Evolutionary conservation across 1,284 basidiomycete genomes (phyloP).

Genomic region (Tilletia horrida): DNA sequence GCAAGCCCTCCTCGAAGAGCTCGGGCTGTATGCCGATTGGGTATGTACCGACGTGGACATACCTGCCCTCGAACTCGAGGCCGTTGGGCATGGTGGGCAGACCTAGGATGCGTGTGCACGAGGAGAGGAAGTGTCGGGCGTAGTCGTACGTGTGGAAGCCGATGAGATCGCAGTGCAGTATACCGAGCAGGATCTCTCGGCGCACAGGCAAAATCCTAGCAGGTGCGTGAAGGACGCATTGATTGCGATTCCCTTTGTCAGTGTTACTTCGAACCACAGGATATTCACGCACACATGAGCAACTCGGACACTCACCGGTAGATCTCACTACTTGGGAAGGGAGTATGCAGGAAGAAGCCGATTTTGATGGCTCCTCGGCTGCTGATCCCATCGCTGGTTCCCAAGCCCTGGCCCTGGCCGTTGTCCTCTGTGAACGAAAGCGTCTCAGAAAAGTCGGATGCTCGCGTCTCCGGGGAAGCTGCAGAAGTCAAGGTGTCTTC

Average conservation of each 20-base stretch:
- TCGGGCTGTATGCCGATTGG: conserved; percentile 95
- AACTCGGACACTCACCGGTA: conserved; percentile 68
- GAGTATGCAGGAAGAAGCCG: conserved; percentile 97
- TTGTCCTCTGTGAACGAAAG: not conserved
- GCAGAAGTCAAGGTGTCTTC: too few species aligned
- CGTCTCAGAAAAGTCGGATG: not conserved
- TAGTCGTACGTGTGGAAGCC: conserved; percentile 99
- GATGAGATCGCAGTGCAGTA: conserved; percentile 84
- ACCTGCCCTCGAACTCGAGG: conserved; percentile 85
- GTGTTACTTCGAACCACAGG: too few species aligned
- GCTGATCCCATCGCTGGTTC: conserved; percentile 42
- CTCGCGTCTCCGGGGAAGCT: not conserved
- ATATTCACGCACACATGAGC: too few species aligned
- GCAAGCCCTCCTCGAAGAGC: conserved; percentile 81
- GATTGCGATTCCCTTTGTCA: too few species aligned
- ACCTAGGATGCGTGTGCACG: conserved; percentile 91
- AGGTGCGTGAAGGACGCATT: not conserved
- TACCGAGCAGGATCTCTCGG: conserved; percentile 89
- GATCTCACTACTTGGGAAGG: conserved; percentile 96
- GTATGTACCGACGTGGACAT: conserved; percentile 96
- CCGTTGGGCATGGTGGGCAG: conserved; percentile 98
- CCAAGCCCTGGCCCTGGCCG: conserved; percentile 28
- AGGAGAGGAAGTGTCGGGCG: conserved; percentile 96
- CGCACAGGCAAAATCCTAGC: conserved; percentile 76
- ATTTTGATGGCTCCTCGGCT: conserved; percentile 60